phyloP scores from a whole-genome alignment of 345 rosid genomes.

The Excoecaria agallocha region DNA sequence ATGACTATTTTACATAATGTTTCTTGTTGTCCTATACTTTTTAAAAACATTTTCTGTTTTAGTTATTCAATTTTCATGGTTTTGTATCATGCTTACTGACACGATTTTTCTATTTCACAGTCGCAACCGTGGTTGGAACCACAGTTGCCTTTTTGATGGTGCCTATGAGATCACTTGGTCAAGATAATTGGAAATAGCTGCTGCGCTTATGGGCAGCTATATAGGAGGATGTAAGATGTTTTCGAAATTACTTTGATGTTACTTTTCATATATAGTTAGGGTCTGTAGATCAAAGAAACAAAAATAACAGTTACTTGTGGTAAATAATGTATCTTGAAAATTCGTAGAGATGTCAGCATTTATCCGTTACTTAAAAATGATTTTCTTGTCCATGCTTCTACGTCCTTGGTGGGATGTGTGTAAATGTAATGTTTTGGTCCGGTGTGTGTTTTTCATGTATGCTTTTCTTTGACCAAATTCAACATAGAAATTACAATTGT shows the following conservation, averaged over 20 bases:
- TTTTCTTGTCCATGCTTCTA: background rate
- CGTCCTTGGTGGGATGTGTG: background rate
- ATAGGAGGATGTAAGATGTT: slow-evolving; percentile 47
- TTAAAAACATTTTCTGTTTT: background rate
- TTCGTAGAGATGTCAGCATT: background rate
- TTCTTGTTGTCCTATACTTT: background rate
- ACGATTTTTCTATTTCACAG: slow-evolving; percentile 41
- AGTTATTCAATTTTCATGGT: background rate
- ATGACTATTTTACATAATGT: background rate
- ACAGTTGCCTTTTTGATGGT: too few relatives aligned
- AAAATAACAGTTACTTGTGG: background rate
- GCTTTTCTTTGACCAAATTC: slow-evolving; percentile 4
- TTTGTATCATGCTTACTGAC: background rate
- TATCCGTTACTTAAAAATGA: background rate
- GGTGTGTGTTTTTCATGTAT: background rate
- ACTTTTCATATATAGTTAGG: background rate
- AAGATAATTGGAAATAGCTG: too few relatives aligned
- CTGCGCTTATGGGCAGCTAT: slow-evolving; percentile 89
- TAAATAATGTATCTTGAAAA: background rate
- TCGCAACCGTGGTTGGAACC: slow-evolving; percentile 66
- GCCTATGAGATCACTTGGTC: too few relatives aligned
- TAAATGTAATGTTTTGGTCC: background rate
- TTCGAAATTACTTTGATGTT: background rate
- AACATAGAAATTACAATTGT: background rate
- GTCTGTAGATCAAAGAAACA: background rate